phyloP scores from a whole-genome alignment of 306 rosid genomes.

The Glycyrrhiza uralensis region DNA sequence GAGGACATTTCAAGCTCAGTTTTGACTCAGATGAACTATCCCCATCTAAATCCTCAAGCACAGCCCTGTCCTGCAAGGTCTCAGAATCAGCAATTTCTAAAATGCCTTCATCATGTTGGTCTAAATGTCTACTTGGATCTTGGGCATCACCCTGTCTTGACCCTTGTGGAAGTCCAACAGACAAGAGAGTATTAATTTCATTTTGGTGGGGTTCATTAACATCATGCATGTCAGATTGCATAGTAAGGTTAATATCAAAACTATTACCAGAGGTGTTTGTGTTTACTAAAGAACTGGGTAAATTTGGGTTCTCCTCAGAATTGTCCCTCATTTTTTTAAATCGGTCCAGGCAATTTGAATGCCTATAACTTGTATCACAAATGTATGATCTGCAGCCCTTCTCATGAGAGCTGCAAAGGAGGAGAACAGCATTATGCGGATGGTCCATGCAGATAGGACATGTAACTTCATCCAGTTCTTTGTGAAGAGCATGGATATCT shows the following conservation, averaged over 20 bases:
- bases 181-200: slow-evolving; percentile 59
- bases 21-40: slow-evolving; percentile 59
- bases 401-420: slow-evolving; percentile 92
- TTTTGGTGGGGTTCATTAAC: slow-evolving; percentile 57
- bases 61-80: slow-evolving; percentile 65
- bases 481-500: slow-evolving; percentile 83
- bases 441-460: slow-evolving; percentile 99
- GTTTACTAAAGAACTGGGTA: slow-evolving; percentile 65
- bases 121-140: slow-evolving; percentile 62
- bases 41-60: slow-evolving; percentile 52
- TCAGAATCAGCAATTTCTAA: slow-evolving; percentile 76
- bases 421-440: slow-evolving; percentile 99
- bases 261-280: slow-evolving; percentile 56
- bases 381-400: slow-evolving; percentile 96
- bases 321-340: slow-evolving; percentile 74
- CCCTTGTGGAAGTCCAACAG: slow-evolving; percentile 66
- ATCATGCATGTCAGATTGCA: slow-evolving; percentile 59
- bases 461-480: slow-evolving; percentile 96
- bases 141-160: slow-evolving; percentile 57
- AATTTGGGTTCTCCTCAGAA: slow-evolving; percentile 56
- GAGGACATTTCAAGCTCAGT: slow-evolving; percentile 71
- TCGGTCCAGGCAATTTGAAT: slow-evolving; percentile 96
- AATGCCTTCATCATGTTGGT: slow-evolving; percentile 51
- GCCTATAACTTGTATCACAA: slow-evolving; percentile 98
- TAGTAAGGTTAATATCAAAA: slow-evolving; percentile 53